phyloP scores from a whole-genome alignment of 805 yeast species.

The Candida argentea region DNA sequence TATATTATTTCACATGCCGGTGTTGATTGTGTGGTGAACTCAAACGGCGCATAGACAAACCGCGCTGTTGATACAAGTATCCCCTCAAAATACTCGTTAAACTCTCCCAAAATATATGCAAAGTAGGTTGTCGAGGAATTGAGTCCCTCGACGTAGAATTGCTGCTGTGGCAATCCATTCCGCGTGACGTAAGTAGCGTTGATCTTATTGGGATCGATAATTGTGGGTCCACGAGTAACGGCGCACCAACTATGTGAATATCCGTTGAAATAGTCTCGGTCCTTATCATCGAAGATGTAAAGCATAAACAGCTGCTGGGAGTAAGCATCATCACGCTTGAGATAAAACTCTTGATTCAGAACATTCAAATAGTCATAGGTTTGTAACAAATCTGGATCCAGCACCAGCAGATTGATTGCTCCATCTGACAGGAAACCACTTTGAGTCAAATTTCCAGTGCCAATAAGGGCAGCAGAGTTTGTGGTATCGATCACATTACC shows the following conservation, averaged over 20 bases:
- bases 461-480: slow-evolving; percentile 52
- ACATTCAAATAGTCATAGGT: no score
- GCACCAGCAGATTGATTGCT: no score
- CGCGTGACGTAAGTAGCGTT: slow-evolving; percentile 31
- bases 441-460: slow-evolving; percentile 42
- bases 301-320: slow-evolving; percentile 26
- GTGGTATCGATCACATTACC: slow-evolving; percentile 60
- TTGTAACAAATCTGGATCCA: no score
- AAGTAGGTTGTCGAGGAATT: slow-evolving; percentile 51
- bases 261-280: slow-evolving; percentile 21
- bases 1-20: slow-evolving; percentile 65
- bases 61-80: no score
- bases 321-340: no score
- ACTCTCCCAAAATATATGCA: slow-evolving; percentile 52
- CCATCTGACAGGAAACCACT: no score
- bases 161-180: slow-evolving; percentile 44
- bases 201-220: slow-evolving; percentile 12
- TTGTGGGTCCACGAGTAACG: slow-evolving; percentile 41
- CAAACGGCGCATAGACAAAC: slow-evolving; percentile 38
- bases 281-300: slow-evolving; percentile 37
- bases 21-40: slow-evolving; percentile 44
- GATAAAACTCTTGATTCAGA: not conserved
- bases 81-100: slow-evolving; percentile 34
- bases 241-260: slow-evolving; percentile 66
- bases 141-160: slow-evolving; percentile 52